Percentiles rank a stretch among this genome's conserved stretches.
These are phyloP conservation scores for Trichoderma pleuroti DNA, from an alignment of 2,329 filamentous ascomycete genomes.

Conservation along the genomic window DNA sequence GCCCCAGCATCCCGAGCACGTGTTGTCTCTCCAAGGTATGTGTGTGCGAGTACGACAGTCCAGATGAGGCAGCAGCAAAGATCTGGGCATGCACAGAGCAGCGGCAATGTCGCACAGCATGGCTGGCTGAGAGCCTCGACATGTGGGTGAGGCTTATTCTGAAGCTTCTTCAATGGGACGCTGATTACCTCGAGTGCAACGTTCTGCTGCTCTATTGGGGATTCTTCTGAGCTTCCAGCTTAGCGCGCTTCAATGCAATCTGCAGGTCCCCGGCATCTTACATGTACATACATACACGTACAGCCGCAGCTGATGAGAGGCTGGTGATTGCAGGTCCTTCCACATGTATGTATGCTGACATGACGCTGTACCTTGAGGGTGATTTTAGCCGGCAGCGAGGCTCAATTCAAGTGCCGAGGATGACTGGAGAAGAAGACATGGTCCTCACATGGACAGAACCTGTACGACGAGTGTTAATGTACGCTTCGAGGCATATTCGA, in stretches of 20 bases:
- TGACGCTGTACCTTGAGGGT: not conserved
- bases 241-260: not conserved
- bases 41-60: not conserved
- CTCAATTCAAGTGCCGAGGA: not conserved
- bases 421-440: not conserved
- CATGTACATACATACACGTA: not conserved
- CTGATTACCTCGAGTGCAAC: not conserved
- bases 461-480: not conserved
- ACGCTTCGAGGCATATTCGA: not conserved
- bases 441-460: not conserved
- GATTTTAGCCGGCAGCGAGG: conserved; percentile 1
- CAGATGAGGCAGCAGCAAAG: not conserved
- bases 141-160: conserved; percentile 7
- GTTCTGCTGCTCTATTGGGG: not conserved
- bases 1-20: not conserved
- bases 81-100: not conserved
- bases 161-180: conserved; percentile 11
- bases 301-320: not conserved
- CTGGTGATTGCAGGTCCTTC: not conserved
- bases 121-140: not conserved
- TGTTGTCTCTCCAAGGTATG: not conserved
- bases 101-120: not conserved
- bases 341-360: not conserved
- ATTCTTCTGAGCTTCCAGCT: not conserved
- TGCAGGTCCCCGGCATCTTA: conserved; percentile 9